Conservation (phyloP, 2,329 filamentous ascomycete species). For the Calonectria fujianensis region DNA sequence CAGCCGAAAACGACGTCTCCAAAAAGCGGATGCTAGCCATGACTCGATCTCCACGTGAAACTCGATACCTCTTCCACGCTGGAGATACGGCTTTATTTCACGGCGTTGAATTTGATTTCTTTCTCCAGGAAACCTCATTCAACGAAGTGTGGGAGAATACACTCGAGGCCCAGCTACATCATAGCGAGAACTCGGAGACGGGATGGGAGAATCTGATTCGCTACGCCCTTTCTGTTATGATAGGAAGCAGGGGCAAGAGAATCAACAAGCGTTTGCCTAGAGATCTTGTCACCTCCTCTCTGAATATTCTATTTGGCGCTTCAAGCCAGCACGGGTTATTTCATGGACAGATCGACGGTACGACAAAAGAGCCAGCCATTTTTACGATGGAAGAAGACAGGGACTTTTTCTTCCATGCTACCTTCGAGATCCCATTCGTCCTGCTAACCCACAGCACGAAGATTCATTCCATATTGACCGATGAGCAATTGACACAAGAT, state of each 20-base stretch:
- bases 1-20: conserved; percentile 1
- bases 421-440: conserved; percentile 7
- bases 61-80: background rate
- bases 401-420: conserved; percentile 17
- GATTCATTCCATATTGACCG: background rate
- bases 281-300: background rate
- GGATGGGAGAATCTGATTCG: conserved; percentile 7
- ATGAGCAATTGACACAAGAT: background rate
- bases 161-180: background rate
- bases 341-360: conserved; percentile 1
- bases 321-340: background rate
- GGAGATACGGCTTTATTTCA: conserved; percentile 1
- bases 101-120: background rate
- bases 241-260: background rate
- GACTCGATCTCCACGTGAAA: conserved; percentile 11
- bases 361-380: background rate
- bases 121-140: background rate
- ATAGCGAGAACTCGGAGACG: conserved; percentile 7
- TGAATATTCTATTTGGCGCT: background rate
- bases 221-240: conserved; percentile 8
- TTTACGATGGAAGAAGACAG: background rate
- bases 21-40: conserved; percentile 12
- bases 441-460: background rate
- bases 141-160: conserved; percentile 19
- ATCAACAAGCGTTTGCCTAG: background rate